These are phyloP conservation scores for Quercus berberidifolia DNA, from an alignment of 306 rosid species.

Conservation along the genomic window DNA sequence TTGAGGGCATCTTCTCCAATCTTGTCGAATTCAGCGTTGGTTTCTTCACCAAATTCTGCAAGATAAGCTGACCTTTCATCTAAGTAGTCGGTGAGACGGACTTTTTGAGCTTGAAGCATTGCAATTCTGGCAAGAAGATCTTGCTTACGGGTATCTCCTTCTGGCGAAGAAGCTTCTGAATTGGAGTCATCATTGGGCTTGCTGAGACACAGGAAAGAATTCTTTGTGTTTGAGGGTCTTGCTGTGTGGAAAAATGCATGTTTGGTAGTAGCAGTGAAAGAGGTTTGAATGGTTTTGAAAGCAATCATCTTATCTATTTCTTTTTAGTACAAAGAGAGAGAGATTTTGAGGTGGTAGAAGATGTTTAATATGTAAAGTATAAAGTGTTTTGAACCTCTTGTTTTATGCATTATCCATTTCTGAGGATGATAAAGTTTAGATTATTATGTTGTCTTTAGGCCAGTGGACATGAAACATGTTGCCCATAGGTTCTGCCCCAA, in stretches of 20 bases:
- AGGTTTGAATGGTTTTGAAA: constrained; percentile 54
- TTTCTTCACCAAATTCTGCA: constrained; percentile 73
- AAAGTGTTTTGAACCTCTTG: constrained; percentile 50
- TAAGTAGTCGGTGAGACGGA: constrained; percentile 63
- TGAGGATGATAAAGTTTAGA: background rate
- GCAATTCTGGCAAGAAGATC: constrained; percentile 77
- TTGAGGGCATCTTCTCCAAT: constrained; percentile 78
- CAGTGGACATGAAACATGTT: too few relatives aligned
- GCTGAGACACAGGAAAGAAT: constrained; percentile 38
- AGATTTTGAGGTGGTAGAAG: background rate
- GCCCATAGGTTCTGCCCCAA: background rate
- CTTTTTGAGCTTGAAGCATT: constrained; percentile 74
- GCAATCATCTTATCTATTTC: constrained; percentile 46
- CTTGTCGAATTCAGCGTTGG: constrained; percentile 72
- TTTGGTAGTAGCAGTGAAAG: constrained; percentile 30
- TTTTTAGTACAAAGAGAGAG: background rate
- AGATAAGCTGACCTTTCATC: constrained; percentile 78
- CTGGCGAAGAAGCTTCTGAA: constrained; percentile 41
- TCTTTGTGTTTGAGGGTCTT: constrained; percentile 35
- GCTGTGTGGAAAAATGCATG: constrained; percentile 10
- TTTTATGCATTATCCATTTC: constrained; percentile 48
- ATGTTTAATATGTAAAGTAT: background rate
- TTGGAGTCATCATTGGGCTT: constrained; percentile 56
- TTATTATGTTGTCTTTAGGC: too few relatives aligned
- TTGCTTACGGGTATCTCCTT: constrained; percentile 70